A percentile compares a stretch with the other conserved stretches of the same genome.
Evolutionary conservation across 129 eudicot species (phyloP).

Genomic region (Lactuca saligna): DNA sequence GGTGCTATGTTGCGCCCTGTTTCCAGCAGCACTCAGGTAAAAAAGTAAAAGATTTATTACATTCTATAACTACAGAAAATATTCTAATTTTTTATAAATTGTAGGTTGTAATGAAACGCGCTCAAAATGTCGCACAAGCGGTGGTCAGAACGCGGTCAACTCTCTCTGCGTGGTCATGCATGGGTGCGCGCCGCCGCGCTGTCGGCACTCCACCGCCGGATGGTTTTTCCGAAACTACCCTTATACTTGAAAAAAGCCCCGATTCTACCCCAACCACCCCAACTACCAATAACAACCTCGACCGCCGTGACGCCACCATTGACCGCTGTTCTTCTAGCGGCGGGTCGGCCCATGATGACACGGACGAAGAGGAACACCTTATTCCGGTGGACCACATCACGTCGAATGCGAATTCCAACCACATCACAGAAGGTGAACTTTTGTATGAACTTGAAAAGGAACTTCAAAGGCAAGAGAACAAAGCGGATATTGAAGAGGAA

Average conservation of each 20-base stretch:
- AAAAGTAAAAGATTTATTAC: too few species aligned
- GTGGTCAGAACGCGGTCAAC: constrained; percentile 85
- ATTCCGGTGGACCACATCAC: constrained; percentile 45
- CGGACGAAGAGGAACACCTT: constrained; percentile 78
- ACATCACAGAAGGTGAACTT: constrained; percentile 77
- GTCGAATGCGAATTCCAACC: constrained; percentile 55
- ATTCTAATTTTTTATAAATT: not conserved
- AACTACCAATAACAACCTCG: not conserved
- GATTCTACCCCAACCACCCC: constrained; percentile 44
- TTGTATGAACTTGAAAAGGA: constrained; percentile 90
- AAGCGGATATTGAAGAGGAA: constrained; percentile 52
- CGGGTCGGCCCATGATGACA: constrained; percentile 58
- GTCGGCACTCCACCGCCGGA: constrained; percentile 46
- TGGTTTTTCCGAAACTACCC: constrained; percentile 52
- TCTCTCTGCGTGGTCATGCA: constrained; percentile 88
- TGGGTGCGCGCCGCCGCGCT: constrained; percentile 91
- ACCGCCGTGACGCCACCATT: not conserved
- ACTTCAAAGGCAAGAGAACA: constrained; percentile 63
- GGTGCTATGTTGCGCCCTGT: constrained; percentile 91
- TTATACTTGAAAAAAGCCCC: constrained; percentile 41
- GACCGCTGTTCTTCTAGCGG: constrained; percentile 49
- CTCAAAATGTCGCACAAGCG: constrained; percentile 94
- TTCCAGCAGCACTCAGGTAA: constrained; percentile 89
- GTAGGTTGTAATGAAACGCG: constrained; percentile 94
- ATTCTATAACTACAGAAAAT: too few species aligned